These are phyloP conservation scores for Aurifilum marmelostoma DNA, from an alignment of 2,329 filamentous ascomycete species.

Conservation along the genomic window DNA sequence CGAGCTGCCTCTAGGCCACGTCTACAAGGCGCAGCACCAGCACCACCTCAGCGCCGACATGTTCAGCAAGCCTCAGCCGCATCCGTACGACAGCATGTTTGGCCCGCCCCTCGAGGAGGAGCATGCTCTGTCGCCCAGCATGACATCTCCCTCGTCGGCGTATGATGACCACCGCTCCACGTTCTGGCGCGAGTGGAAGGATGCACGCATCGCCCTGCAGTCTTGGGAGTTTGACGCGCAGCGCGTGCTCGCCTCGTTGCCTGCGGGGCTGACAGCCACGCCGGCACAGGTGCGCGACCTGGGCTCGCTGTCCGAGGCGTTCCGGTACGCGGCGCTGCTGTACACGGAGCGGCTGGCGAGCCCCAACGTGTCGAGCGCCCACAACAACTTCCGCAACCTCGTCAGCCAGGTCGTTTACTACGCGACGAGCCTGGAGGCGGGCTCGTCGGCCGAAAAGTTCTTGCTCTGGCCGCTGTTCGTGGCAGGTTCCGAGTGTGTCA, in stretches of 20 bases:
- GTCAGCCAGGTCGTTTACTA: constrained; percentile 84
- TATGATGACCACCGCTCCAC: constrained; percentile 62
- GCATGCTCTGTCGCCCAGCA: constrained; percentile 50
- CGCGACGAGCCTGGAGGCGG: constrained; percentile 75
- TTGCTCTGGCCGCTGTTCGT: constrained; percentile 93
- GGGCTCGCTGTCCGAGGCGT: constrained; percentile 83
- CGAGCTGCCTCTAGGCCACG: constrained; percentile 46
- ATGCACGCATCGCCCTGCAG: constrained; percentile 74
- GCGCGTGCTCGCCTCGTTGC: constrained; percentile 54
- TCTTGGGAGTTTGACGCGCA: constrained; percentile 75
- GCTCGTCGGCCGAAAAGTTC: constrained; percentile 79
- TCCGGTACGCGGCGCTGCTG: constrained; percentile 84
- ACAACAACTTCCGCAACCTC: constrained; percentile 80
- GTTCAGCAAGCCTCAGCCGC: constrained; percentile 37
- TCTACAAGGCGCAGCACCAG: constrained; percentile 44
- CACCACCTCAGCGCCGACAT: constrained; percentile 36
- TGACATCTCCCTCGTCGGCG: constrained; percentile 46
- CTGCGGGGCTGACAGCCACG: constrained; percentile 42
- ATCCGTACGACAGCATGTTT: constrained; percentile 71
- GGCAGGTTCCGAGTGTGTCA: constrained; percentile 84
- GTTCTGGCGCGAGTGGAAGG: constrained; percentile 90
- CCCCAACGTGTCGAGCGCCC: constrained; percentile 71
- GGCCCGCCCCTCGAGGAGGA: constrained; percentile 59
- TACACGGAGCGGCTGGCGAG: constrained; percentile 88
- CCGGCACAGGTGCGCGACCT: constrained; percentile 72